These are phyloP conservation scores for Rhizophora apiculata DNA, from an alignment of 345 rosid genomes.

Conservation along the genomic window DNA sequence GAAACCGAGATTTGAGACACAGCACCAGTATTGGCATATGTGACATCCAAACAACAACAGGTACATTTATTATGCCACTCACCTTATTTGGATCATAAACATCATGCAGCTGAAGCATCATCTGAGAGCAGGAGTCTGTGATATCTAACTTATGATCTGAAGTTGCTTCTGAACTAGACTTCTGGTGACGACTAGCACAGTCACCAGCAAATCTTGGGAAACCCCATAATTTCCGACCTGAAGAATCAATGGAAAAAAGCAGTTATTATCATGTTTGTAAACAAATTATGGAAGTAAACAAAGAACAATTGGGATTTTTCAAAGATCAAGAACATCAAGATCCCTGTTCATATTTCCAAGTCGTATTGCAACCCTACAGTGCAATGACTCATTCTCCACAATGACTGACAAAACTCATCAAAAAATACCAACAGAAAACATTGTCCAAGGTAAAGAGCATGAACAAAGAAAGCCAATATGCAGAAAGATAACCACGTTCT, in stretches of 20 bases:
- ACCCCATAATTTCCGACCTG: conserved; percentile 86
- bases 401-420: no score
- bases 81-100: conserved; percentile 98
- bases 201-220: conserved; percentile 88
- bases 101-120: conserved; percentile 98
- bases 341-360: no score
- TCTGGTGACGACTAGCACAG: conserved; percentile 81
- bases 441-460: background rate
- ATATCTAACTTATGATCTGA: conserved; percentile 73
- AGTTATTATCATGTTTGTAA: background rate
- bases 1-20: conserved; percentile 5
- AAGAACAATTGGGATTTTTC: no score
- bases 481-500: background rate
- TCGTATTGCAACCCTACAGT: no score
- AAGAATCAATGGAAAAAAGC: conserved; percentile 16
- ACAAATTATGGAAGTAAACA: background rate
- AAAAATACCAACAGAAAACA: background rate
- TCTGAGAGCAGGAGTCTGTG: conserved; percentile 89
- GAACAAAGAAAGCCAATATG: background rate
- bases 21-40: conserved; percentile 13
- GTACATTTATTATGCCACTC: background rate
- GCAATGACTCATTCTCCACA: no score
- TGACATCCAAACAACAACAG: conserved; percentile 7
- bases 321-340: no score
- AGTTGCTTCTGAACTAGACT: conserved; percentile 59